A percentile compares a stretch with the other conserved stretches of the same genome.
Evolutionary conservation across 148 eudicot genomes (phyloP).

Genomic region (Persicaria tinctoria): DNA sequence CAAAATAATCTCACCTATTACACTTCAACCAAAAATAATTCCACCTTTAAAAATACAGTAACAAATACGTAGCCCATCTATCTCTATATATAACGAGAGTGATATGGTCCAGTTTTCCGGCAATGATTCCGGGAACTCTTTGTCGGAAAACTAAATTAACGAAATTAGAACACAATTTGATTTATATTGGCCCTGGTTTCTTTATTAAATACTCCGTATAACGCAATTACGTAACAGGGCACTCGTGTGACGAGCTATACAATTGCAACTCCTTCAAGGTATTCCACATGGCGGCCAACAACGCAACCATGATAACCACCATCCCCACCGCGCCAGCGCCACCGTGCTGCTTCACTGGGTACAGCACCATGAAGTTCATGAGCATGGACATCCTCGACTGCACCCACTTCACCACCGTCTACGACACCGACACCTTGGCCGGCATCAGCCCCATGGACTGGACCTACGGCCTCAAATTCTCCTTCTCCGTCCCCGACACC

Average conservation of each 20-base stretch:
- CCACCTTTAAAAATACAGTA: no score
- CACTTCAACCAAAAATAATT: no score
- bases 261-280: constrained; percentile 62
- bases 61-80: no score
- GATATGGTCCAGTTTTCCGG: no score
- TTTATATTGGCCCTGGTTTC: no score
- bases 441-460: constrained; percentile 72
- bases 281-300: constrained; percentile 31
- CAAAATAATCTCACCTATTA: no score
- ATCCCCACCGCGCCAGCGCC: constrained; percentile 35
- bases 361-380: constrained; percentile 72
- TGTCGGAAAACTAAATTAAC: no score
- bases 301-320: neutral
- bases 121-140: no score
- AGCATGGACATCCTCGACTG: constrained; percentile 84
- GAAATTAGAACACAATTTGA: no score
- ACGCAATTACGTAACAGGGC: constrained; percentile 18
- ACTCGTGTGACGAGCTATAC: constrained; percentile 78
- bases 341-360: constrained; percentile 78
- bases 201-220: neutral
- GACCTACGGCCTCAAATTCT: constrained; percentile 71
- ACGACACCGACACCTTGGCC: constrained; percentile 39
- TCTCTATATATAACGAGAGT: no score
- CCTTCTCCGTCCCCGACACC: constrained; percentile 64
- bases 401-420: constrained; percentile 69